Evolutionary conservation across 2,329 filamentous ascomycete species (phyloP), one percentile per base, ranked within the genome.

Genomic region (Cytospora leucostoma): DNA sequence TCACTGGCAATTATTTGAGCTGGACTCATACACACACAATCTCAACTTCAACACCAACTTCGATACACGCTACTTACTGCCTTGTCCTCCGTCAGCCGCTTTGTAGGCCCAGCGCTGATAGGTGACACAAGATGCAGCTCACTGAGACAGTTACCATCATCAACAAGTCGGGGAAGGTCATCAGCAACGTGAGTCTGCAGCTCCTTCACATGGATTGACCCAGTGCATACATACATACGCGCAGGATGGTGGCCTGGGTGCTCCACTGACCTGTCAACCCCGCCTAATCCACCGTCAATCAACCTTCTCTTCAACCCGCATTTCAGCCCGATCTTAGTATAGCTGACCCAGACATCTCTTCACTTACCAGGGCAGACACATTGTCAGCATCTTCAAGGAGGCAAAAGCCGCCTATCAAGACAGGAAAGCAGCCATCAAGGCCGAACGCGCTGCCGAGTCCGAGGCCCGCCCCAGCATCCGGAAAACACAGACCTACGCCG

Each of bases 381-480:
- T 98, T 32, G 85, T 96, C 72, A 89, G 88, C 73, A 89, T 97
- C 72, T 96, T 96, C 82, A 96, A 92, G 75, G 93, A 97, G 74
- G 94, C 93, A 67, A 92, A 92, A 74, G 87, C 88, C 60, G 91
- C 91, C 64, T 98, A 98, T 77, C 84, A 88, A 63, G 92, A 96
- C 72, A 91, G 91, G 73, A 97, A 96, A 75, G 89, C 91, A 7
- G 87, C 93, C 69, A 84, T 97, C 70, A 88, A 87, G 74, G 86
- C 88, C 21, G 86, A 91, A 68, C 78, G 78, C 15, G 73, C 74
- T n/a, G 67, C 74, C 27, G 69, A 55, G 17, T 56, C 65, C 21
- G 62, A 62, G 47, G 33, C 51, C 5, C 53, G 63, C 12, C 64
- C 60, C 3, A 68, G 69, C 27, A 66, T 81, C 52, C 84, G 87